A percentile compares a stretch with the other conserved stretches of the same genome.
Conservation (phyloP, 768 basidiomycete genomes). For the Suillus luteus region DNA sequence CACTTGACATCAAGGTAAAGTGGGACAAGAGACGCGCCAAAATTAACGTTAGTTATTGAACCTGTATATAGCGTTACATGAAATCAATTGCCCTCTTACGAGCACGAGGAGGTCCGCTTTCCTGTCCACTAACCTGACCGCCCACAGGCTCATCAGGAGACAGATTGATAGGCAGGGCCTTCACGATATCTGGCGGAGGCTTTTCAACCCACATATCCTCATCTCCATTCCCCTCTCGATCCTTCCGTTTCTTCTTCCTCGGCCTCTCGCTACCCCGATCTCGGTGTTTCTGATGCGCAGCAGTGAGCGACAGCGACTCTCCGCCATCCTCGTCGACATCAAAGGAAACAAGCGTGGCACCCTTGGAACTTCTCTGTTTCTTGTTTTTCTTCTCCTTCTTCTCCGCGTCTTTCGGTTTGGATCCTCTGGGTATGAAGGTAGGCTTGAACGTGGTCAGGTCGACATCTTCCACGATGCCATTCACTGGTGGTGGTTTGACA, state of each 20-base stretch:
- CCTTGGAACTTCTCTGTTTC: conserved; percentile 44
- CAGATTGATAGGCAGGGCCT: conserved; percentile 30
- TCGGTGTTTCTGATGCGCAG: conserved; percentile 34
- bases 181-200: conserved; percentile 52
- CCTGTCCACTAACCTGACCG: conserved; percentile 14
- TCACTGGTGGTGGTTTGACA: neutral
- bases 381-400: conserved; percentile 55
- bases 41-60: neutral
- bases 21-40: neutral
- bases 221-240: conserved; percentile 41
- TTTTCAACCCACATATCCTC: conserved; percentile 75
- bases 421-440: conserved; percentile 68
- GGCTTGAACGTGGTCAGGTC: conserved; percentile 85
- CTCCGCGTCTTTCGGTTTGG: conserved; percentile 40
- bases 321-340: conserved; percentile 68
- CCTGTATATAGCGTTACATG: conserved; percentile 43
- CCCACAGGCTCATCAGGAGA: conserved; percentile 16
- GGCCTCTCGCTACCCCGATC: conserved; percentile 37
- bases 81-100: conserved; percentile 79
- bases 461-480: conserved; percentile 26
- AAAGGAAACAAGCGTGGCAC: conserved; percentile 66
- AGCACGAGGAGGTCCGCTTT: conserved; percentile 37
- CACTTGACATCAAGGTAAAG: neutral
- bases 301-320: conserved; percentile 34
- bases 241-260: conserved; percentile 48